Percentiles rank a stretch among this genome's conserved stretches.
These are phyloP conservation scores for Diplodia mutila DNA, from an alignment of 2,329 filamentous ascomycete species.

Conservation along the genomic window DNA sequence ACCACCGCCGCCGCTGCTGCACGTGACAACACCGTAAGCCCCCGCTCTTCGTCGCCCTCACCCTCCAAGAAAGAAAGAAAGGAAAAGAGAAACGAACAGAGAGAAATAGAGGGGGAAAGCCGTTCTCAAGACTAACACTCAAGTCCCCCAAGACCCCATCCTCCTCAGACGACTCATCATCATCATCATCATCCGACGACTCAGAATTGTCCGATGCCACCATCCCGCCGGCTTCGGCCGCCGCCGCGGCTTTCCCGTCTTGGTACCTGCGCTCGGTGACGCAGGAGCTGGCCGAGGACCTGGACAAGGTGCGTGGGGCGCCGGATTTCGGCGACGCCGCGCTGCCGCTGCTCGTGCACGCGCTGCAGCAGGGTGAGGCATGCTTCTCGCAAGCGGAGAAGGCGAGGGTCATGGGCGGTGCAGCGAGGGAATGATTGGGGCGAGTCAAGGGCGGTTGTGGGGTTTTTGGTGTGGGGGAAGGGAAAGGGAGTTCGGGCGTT, in stretches of 20 bases:
- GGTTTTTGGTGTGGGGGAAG: not conserved
- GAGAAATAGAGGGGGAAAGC: too few relatives aligned
- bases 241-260: slow-evolving; percentile 54
- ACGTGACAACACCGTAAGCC: not conserved
- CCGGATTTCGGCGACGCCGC: slow-evolving; percentile 71
- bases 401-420: slow-evolving; percentile 42
- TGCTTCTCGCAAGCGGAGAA: slow-evolving; percentile 63
- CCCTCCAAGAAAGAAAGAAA: not conserved
- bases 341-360: slow-evolving; percentile 66
- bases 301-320: slow-evolving; percentile 69
- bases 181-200: not conserved
- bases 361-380: slow-evolving; percentile 68
- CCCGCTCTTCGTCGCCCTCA: not conserved
- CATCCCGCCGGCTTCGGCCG: not conserved
- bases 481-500: not conserved
- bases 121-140: too few relatives aligned
- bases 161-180: not conserved
- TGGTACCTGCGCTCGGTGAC: slow-evolving; percentile 73
- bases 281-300: slow-evolving; percentile 72
- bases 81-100: too few relatives aligned
- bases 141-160: not conserved
- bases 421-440: slow-evolving; percentile 5
- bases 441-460: too few relatives aligned
- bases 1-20: not conserved
- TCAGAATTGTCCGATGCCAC: not conserved